phyloP scores from a whole-genome alignment of 805 yeast genomes.

The Komagataella populi region DNA sequence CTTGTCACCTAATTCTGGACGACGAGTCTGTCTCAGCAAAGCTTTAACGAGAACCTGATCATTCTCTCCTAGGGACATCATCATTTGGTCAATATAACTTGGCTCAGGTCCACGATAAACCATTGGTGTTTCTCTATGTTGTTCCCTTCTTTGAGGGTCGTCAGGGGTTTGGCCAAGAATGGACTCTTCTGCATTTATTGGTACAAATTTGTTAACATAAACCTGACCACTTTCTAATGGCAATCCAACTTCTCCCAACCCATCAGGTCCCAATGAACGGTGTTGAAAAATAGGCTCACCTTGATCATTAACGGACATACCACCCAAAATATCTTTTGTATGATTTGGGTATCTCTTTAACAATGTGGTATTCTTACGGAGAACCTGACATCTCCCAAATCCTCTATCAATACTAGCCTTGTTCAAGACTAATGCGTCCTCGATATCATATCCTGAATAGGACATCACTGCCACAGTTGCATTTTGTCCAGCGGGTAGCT shows the following conservation, averaged over 20 bases:
- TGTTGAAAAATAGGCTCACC: slow-evolving; percentile 81
- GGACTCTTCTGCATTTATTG: slow-evolving; percentile 68
- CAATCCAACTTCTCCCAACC: slow-evolving; percentile 92
- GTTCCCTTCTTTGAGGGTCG: slow-evolving; percentile 25
- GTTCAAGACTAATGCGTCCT: slow-evolving; percentile 92
- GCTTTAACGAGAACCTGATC: slow-evolving; percentile 93
- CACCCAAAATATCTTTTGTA: slow-evolving; percentile 81
- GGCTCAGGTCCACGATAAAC: slow-evolving; percentile 92
- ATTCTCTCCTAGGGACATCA: slow-evolving; percentile 92
- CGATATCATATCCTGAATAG: slow-evolving; percentile 97
- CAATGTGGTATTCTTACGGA: slow-evolving; percentile 81
- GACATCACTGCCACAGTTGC: slow-evolving; percentile 99
- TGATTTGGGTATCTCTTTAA: slow-evolving; percentile 89
- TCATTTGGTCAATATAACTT: slow-evolving; percentile 89
- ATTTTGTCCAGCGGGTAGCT: slow-evolving; percentile 96
- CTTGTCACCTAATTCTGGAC: slow-evolving; percentile 96
- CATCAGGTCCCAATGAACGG: slow-evolving; percentile 81
- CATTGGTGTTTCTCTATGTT: slow-evolving; percentile 83
- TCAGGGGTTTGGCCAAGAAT: slow-evolving; percentile 23
- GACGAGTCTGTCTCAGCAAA: slow-evolving; percentile 82
- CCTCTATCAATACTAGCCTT: slow-evolving; percentile 93
- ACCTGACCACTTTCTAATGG: slow-evolving; percentile 87
- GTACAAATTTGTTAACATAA: slow-evolving; percentile 86
- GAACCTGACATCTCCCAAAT: slow-evolving; percentile 93
- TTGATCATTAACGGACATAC: slow-evolving; percentile 77